A percentile compares a stretch with the other conserved stretches of the same genome.
Conservation (phyloP, 306 rosid genomes). For the Albizia julibrissin region DNA sequence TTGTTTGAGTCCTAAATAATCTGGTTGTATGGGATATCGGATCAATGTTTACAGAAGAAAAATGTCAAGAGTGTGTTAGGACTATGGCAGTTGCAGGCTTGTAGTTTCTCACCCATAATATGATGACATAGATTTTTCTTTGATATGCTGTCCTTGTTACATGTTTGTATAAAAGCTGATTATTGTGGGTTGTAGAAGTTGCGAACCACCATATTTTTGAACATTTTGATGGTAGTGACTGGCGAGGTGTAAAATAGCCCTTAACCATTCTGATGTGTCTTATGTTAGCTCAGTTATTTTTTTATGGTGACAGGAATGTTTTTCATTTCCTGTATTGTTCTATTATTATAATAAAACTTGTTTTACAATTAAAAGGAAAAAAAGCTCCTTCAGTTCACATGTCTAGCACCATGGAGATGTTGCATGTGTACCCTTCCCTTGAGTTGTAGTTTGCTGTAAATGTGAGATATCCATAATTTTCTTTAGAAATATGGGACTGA, state of each 20-base stretch:
- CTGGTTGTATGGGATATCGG: background rate
- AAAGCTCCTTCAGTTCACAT: background rate
- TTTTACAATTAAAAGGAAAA: background rate
- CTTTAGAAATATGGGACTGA: background rate
- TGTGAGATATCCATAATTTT: conserved; percentile 20
- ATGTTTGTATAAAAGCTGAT: background rate
- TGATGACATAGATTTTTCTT: background rate
- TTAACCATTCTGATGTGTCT: background rate
- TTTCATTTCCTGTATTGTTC: background rate
- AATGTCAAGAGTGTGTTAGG: background rate
- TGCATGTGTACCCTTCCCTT: background rate
- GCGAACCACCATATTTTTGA: background rate
- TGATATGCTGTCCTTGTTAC: background rate
- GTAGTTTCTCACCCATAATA: background rate
- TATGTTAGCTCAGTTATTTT: background rate
- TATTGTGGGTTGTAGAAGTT: background rate
- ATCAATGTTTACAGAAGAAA: background rate
- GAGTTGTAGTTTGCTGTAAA: conserved; percentile 15
- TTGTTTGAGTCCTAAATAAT: background rate
- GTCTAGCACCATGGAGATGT: background rate
- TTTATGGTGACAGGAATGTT: background rate
- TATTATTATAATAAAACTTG: background rate
- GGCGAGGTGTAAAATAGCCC: background rate
- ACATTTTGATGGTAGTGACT: background rate
- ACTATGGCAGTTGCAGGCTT: background rate